Evolutionary conservation across 108 stramenopile genomes (phyloP).

Genomic region (Fistulifera solaris): DNA sequence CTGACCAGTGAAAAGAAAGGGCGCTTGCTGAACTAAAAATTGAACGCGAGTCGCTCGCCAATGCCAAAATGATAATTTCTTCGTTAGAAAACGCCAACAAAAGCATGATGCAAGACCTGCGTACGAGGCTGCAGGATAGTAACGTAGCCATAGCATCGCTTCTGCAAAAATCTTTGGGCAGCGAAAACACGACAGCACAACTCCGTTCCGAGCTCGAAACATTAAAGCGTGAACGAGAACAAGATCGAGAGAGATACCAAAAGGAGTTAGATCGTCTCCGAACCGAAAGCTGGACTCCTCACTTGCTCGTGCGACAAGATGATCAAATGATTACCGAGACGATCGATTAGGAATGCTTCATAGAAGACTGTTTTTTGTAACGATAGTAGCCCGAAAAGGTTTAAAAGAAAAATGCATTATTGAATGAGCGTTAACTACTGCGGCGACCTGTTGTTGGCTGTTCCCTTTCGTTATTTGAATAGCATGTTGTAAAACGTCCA

Average conservation of each 20-base stretch:
- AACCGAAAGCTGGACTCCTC: not conserved
- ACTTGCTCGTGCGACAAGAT: not conserved
- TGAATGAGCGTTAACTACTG: too few species aligned
- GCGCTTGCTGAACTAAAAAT: conserved; percentile 17
- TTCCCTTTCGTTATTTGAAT: too few species aligned
- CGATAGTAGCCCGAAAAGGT: too few species aligned
- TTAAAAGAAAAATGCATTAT: too few species aligned
- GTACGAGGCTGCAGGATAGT: conserved; percentile 43
- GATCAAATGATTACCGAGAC: conserved; percentile 2
- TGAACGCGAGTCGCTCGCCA: conserved; percentile 39
- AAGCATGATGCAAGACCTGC: conserved; percentile 48
- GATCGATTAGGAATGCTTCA: not conserved
- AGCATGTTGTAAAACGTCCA: not conserved
- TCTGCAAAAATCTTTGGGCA: conserved; percentile 33
- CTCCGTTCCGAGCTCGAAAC: conserved; percentile 23
- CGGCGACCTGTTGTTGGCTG: too few species aligned
- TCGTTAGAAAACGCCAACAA: conserved; percentile 59
- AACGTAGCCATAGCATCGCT: conserved; percentile 45
- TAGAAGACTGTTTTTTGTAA: too few species aligned
- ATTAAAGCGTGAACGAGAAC: conserved; percentile 25
- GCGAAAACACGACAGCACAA: conserved; percentile 22
- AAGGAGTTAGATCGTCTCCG: not conserved
- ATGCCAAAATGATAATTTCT: conserved; percentile 67
- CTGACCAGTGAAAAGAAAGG: not conserved
- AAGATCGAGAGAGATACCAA: conserved; percentile 1